Evolutionary conservation across 352 stramenopile genomes (phyloP).

Genomic region (Peronospora farinosa): DNA sequence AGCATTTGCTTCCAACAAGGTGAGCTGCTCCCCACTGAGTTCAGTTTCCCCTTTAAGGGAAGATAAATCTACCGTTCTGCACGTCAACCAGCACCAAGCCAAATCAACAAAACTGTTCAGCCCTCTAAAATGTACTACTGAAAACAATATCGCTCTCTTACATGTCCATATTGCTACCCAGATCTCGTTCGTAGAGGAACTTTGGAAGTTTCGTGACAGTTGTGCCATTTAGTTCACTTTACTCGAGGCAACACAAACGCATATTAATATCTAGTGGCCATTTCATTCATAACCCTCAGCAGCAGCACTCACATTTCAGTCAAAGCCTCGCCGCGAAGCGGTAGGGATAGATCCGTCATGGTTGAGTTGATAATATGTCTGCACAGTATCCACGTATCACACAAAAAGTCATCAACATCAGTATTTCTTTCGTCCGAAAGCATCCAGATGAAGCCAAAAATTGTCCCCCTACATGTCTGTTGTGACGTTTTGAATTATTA

Average conservation of each 20-base stretch:
- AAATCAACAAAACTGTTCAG: not conserved
- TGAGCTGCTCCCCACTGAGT: slow-evolving; percentile 3
- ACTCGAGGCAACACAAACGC: not conserved
- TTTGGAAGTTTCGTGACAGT: slow-evolving; percentile 1
- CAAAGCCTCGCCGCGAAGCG: not conserved
- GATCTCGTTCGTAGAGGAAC: slow-evolving; percentile 5
- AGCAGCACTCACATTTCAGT: slow-evolving; percentile 1
- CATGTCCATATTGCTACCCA: slow-evolving; percentile 1
- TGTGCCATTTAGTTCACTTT: slow-evolving; percentile 5
- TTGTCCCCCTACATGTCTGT: not conserved
- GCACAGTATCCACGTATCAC: not conserved
- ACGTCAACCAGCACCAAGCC: not conserved
- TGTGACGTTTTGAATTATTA: slow-evolving; percentile 2
- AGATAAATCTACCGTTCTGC: slow-evolving; percentile 13
- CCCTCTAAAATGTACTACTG: not conserved
- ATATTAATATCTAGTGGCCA: not conserved
- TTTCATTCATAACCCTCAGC: not conserved
- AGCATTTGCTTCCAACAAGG: slow-evolving; percentile 2
- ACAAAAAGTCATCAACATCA: not conserved
- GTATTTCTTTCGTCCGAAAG: not conserved
- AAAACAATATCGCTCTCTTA: not conserved
- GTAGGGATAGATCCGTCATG: slow-evolving; percentile 3
- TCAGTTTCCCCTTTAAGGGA: not conserved
- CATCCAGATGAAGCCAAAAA: not conserved
- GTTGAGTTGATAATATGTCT: slow-evolving; percentile 3